A percentile compares a stretch with the other conserved stretches of the same genome.
Conservation (phyloP, 768 basidiomycete species). For the Boletus subparvulus region DNA sequence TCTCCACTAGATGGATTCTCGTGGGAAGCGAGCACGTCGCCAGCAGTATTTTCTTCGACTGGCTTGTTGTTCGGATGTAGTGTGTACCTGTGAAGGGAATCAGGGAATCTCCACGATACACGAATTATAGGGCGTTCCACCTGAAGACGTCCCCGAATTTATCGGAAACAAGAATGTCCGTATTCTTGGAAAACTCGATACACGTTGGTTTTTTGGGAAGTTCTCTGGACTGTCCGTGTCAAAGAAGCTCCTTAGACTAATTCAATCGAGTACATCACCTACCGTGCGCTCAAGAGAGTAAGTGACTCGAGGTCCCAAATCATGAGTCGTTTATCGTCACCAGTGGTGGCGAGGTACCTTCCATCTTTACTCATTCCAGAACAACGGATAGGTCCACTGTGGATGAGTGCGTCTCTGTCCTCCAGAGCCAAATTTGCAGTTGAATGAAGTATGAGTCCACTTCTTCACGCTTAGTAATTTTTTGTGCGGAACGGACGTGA, state of each 20-base stretch:
- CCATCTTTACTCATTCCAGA: constrained; percentile 48
- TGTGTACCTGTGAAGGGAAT: constrained; percentile 50
- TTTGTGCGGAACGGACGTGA: neutral
- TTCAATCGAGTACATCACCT: constrained; percentile 7
- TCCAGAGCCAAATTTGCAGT: constrained; percentile 36
- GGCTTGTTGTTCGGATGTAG: constrained; percentile 36
- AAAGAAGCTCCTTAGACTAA: neutral
- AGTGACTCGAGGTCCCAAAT: constrained; percentile 67
- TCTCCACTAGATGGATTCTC: constrained; percentile 68
- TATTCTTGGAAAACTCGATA: constrained; percentile 59
- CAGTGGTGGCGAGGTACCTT: constrained; percentile 56
- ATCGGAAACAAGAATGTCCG: constrained; percentile 79
- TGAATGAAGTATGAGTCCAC: constrained; percentile 50
- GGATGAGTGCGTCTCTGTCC: constrained; percentile 35
- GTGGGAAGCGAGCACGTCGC: constrained; percentile 49
- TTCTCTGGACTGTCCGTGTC: constrained; percentile 47
- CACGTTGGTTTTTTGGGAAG: constrained; percentile 81
- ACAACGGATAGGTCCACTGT: constrained; percentile 60
- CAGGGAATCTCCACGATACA: neutral
- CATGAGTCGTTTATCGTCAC: constrained; percentile 80
- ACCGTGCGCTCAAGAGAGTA: constrained; percentile 64
- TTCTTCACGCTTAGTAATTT: constrained; percentile 37
- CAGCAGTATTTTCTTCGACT: constrained; percentile 28
- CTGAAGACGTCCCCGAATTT: constrained; percentile 95
- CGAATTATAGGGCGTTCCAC: constrained; percentile 36